Evolutionary conservation across 305 asterid species (phyloP).

Genomic region (Solanum aculeatissimum): DNA sequence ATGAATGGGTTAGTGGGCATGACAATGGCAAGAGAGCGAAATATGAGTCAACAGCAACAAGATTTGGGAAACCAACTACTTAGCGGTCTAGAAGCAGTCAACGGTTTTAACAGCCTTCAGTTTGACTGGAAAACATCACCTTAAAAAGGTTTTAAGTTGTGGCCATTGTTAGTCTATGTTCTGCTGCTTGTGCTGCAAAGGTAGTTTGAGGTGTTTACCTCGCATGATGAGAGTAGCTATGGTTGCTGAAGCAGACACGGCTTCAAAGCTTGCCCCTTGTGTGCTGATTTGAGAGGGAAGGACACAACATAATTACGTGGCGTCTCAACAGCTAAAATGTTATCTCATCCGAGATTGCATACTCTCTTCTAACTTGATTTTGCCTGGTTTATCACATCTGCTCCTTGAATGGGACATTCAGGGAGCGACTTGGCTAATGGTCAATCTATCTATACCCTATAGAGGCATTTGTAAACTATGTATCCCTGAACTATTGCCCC

Average conservation of each 20-base stretch:
- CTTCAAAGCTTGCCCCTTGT: neutral
- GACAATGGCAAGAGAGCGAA: slow-evolving; percentile 57
- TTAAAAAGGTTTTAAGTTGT: neutral
- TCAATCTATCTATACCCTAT: neutral
- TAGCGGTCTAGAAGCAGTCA: slow-evolving; percentile 58
- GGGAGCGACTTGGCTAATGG: slow-evolving; percentile 2
- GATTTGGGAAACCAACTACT: slow-evolving; percentile 73
- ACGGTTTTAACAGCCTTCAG: slow-evolving; percentile 58
- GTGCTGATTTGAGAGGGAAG: slow-evolving; percentile 16
- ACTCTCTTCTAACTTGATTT: slow-evolving; percentile 26
- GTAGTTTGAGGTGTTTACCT: neutral
- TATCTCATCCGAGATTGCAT: neutral
- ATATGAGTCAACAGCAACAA: slow-evolving; percentile 60
- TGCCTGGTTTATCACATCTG: slow-evolving; percentile 27
- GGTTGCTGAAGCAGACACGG: slow-evolving; percentile 7
- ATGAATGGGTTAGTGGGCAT: slow-evolving; percentile 74
- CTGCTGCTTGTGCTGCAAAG: neutral
- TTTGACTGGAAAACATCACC: slow-evolving; percentile 73
- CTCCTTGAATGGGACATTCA: slow-evolving; percentile 22
- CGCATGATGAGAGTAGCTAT: neutral
- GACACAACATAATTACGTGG: slow-evolving; percentile 11
- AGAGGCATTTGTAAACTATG: neutral
- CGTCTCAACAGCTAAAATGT: slow-evolving; percentile 15
- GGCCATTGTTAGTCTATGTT: neutral
- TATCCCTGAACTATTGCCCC: neutral